Evolutionary conservation across 768 basidiomycete species (phyloP).

Genomic region (Trametes cingulata): DNA sequence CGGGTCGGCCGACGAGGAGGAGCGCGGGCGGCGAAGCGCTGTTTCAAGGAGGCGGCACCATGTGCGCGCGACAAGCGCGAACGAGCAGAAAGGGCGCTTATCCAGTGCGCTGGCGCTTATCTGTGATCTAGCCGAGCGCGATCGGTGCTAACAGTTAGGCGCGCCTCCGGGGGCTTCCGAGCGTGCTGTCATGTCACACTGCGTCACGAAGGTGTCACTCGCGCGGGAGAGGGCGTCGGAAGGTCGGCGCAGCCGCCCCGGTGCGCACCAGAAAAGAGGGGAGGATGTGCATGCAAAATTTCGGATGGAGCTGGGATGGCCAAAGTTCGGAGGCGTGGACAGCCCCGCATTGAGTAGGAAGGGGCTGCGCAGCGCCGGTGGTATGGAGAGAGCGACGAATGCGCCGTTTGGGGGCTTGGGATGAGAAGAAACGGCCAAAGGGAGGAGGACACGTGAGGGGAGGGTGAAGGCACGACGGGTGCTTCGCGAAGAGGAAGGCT

Average conservation of each 20-base stretch:
- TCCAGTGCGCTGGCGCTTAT: background rate
- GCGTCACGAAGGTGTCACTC: background rate
- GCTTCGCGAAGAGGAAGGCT: slow-evolving; percentile 1
- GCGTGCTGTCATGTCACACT: background rate
- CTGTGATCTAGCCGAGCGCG: slow-evolving; percentile 12
- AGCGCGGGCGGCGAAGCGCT: background rate
- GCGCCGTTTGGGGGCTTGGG: background rate
- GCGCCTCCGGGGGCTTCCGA: background rate
- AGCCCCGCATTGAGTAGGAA: slow-evolving; percentile 1
- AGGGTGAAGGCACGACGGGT: background rate
- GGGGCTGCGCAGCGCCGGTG: background rate
- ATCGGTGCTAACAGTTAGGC: slow-evolving; percentile 14
- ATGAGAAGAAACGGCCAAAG: slow-evolving; percentile 10
- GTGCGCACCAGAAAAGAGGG: background rate
- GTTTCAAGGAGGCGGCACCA: slow-evolving; percentile 14
- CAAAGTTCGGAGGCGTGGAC: slow-evolving; percentile 9
- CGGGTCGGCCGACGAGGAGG: slow-evolving; percentile 2
- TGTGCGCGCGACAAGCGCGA: background rate
- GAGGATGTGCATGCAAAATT: background rate
- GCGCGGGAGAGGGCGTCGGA: background rate
- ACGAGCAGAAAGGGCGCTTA: background rate
- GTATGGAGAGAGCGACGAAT: slow-evolving; percentile 1
- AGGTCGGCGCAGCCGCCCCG: background rate
- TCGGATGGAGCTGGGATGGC: background rate
- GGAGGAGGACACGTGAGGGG: background rate